Evolutionary conservation across 1,284 basidiomycete species (phyloP).

Genomic region (Pterulicium gracile): DNA sequence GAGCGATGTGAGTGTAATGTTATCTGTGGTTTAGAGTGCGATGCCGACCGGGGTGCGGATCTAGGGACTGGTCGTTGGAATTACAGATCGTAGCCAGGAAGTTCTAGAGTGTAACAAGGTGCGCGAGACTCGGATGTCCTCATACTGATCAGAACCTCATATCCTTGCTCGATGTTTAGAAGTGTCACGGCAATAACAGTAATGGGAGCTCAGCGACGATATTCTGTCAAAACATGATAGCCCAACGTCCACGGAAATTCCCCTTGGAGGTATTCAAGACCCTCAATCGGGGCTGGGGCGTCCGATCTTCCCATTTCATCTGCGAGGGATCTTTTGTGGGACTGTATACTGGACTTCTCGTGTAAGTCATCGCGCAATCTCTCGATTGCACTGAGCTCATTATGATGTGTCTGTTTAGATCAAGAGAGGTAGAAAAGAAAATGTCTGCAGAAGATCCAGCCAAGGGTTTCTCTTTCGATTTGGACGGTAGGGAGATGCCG

Average conservation of each 20-base stretch:
- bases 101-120: background rate
- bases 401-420: background rate
- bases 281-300: background rate
- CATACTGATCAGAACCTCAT: too few relatives aligned
- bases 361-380: background rate
- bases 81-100: background rate
- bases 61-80: background rate
- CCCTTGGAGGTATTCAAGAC: constrained; percentile 1
- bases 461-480: background rate
- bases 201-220: too few relatives aligned
- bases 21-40: too few relatives aligned
- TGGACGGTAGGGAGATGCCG: too few relatives aligned
- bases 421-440: background rate
- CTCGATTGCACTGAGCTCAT: background rate
- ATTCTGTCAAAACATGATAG: background rate
- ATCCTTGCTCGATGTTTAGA: too few relatives aligned
- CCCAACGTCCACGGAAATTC: background rate
- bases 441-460: background rate
- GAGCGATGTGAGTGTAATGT: background rate
- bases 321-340: background rate
- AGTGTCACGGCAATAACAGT: too few relatives aligned
- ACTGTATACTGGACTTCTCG: background rate
- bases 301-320: background rate
- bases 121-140: background rate
- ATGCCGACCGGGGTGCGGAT: background rate